Conservation (phyloP, 1,284 basidiomycete species). For the Waitea zeae region DNA sequence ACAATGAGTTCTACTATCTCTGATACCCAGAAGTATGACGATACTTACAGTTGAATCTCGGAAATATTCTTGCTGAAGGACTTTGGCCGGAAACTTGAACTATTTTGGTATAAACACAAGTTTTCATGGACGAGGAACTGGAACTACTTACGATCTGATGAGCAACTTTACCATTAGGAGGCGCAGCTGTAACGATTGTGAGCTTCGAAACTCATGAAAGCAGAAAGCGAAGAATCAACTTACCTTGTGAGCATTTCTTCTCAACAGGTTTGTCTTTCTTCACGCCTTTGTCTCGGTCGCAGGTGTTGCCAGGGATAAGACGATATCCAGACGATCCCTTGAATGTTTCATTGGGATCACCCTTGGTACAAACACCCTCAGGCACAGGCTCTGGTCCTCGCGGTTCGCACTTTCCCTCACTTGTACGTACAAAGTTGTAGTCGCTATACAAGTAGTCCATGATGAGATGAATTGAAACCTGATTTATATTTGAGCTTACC, state of each 20-base stretch:
- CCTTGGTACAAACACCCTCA: constrained; percentile 45
- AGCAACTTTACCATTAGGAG: constrained; percentile 52
- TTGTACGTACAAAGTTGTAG: constrained; percentile 74
- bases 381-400: constrained; percentile 79
- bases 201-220: constrained; percentile 1
- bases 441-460: constrained; percentile 43
- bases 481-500: constrained; percentile 43
- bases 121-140: not conserved
- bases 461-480: constrained; percentile 2
- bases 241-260: constrained; percentile 66
- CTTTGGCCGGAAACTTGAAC: constrained; percentile 55
- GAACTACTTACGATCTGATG: constrained; percentile 40
- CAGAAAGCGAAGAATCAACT: constrained; percentile 2
- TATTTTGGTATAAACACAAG: constrained; percentile 14
- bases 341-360: constrained; percentile 46
- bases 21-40: too few relatives aligned
- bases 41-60: constrained; percentile 41
- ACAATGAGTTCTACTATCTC: constrained; percentile 3
- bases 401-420: constrained; percentile 58
- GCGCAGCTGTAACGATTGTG: constrained; percentile 32
- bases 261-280: constrained; percentile 54
- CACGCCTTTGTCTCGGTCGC: constrained; percentile 34
- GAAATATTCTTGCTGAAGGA: constrained; percentile 80
- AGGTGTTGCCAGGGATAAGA: constrained; percentile 87
- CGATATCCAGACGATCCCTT: constrained; percentile 85